Percentiles rank a stretch among this genome's conserved stretches.
Conservation (phyloP, 768 basidiomycete species). For the Russula virescens region DNA sequence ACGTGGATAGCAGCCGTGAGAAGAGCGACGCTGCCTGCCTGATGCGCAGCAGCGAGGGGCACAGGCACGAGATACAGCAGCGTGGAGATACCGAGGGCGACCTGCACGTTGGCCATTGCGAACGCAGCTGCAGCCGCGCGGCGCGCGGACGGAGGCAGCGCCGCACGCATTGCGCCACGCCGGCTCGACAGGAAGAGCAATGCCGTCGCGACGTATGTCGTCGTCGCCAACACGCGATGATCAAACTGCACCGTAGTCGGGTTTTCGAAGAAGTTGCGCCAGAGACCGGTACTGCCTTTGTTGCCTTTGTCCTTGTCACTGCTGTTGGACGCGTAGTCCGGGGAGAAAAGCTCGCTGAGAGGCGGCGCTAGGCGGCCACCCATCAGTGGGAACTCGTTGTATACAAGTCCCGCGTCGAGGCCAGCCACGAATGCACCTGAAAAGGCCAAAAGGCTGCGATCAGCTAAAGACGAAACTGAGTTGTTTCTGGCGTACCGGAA, state of each 20-base stretch:
- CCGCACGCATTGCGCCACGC: constrained; percentile 39
- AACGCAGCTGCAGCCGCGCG: constrained; percentile 55
- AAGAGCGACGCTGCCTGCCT: constrained; percentile 88
- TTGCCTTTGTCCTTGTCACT: constrained; percentile 23
- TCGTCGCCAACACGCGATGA: constrained; percentile 88
- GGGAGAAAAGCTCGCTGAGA: constrained; percentile 70
- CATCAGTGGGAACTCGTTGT: constrained; percentile 98
- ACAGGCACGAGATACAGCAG: constrained; percentile 90
- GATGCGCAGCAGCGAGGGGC: constrained; percentile 88
- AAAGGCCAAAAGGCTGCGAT: not conserved
- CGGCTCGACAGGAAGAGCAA: constrained; percentile 57
- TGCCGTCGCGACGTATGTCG: constrained; percentile 70
- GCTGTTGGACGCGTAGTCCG: constrained; percentile 55
- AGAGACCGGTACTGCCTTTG: constrained; percentile 66
- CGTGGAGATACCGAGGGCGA: constrained; percentile 69
- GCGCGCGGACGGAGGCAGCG: constrained; percentile 57
- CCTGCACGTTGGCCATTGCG: constrained; percentile 80
- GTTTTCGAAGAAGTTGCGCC: constrained; percentile 96
- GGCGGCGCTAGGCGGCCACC: constrained; percentile 84
- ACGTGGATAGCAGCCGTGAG: constrained; percentile 80
- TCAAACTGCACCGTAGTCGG: constrained; percentile 97
- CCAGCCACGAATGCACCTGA: constrained; percentile 97
- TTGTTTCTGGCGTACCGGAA: constrained; percentile 54
- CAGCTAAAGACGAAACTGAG: not conserved
- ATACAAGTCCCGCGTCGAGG: constrained; percentile 91